These are phyloP conservation scores for Colletotrichum endophyticum DNA, from an alignment of 2,329 filamentous ascomycete species.

Conservation along the genomic window DNA sequence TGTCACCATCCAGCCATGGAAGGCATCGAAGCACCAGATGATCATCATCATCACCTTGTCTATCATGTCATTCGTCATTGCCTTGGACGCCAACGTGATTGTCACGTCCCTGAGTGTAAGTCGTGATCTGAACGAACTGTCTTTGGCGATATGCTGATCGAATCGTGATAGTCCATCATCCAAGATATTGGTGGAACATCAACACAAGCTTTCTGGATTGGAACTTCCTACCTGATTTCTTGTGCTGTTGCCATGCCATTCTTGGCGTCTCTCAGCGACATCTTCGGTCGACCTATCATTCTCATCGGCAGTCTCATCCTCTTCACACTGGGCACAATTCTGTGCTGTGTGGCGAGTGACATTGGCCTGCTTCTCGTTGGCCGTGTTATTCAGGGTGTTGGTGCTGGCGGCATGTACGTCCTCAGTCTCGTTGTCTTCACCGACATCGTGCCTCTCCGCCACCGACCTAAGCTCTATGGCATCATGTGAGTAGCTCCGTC, in stretches of 20 bases:
- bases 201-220: constrained; percentile 32
- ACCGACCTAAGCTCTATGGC: constrained; percentile 45
- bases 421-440: constrained; percentile 44
- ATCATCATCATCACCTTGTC: constrained; percentile 18
- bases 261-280: constrained; percentile 35
- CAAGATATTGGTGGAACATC: constrained; percentile 27
- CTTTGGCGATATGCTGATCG: neutral
- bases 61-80: constrained; percentile 21
- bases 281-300: constrained; percentile 38
- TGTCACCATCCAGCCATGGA: constrained; percentile 6
- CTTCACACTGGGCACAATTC: constrained; percentile 47
- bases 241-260: constrained; percentile 32
- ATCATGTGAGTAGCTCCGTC: constrained; percentile 32
- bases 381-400: constrained; percentile 43
- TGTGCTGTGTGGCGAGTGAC: constrained; percentile 38
- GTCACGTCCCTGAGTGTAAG: constrained; percentile 17
- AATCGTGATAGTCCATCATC: constrained; percentile 23
- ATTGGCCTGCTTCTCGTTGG: constrained; percentile 40
- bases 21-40: constrained; percentile 17
- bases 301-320: constrained; percentile 37
- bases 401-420: constrained; percentile 46
- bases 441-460: constrained; percentile 45
- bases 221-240: constrained; percentile 30
- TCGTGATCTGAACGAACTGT: neutral
- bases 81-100: constrained; percentile 18